These are phyloP conservation scores for Botrytis tulipae DNA, from an alignment of 2,329 filamentous ascomycete genomes.

Conservation along the genomic window DNA sequence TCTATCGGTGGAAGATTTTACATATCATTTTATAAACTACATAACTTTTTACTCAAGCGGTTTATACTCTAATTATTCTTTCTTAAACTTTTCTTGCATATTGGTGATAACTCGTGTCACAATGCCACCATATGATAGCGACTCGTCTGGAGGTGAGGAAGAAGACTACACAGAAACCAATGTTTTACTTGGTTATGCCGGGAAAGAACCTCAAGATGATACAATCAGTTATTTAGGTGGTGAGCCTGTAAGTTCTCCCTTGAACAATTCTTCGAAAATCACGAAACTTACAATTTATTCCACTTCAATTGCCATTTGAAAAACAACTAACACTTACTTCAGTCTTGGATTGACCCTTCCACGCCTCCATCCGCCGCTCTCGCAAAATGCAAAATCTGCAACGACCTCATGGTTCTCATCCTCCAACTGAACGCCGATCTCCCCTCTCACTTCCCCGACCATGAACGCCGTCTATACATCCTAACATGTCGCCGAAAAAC, in stretches of 20 bases:
- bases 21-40: background rate
- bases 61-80: background rate
- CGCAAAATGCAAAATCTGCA: conserved; percentile 85
- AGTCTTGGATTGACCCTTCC: conserved; percentile 82
- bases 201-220: conserved; percentile 71
- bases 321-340: conserved; percentile 1
- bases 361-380: conserved; percentile 71
- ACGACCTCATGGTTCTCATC: conserved; percentile 76
- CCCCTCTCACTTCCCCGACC: conserved; percentile 78
- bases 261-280: background rate
- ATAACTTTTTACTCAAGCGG: background rate
- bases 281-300: no score
- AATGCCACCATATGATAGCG: conserved; percentile 83
- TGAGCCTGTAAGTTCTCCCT: conserved; percentile 63
- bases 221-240: conserved; percentile 86
- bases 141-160: conserved; percentile 70
- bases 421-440: conserved; percentile 90
- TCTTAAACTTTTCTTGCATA: background rate
- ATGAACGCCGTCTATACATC: conserved; percentile 85
- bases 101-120: background rate
- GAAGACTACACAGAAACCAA: conserved; percentile 75
- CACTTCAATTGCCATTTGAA: background rate
- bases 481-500: conserved; percentile 75
- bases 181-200: conserved; percentile 86
- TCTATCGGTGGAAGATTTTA: conserved; percentile 14